phyloP scores from a whole-genome alignment of 169 alveolate genomes.

The Plasmodium gaboni region DNA sequence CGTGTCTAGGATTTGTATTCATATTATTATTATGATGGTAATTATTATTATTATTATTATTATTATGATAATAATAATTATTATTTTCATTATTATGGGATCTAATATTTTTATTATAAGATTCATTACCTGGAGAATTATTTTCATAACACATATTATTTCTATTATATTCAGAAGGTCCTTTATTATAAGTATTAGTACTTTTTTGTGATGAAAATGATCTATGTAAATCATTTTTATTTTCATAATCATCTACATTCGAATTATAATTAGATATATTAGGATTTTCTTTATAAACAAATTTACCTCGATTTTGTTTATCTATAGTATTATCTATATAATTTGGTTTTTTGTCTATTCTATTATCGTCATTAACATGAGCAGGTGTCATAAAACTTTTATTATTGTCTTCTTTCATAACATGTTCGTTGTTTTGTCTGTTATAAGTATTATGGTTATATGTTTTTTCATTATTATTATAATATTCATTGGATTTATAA shows the following conservation, averaged over 20 bases:
- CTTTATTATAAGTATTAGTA: not conserved
- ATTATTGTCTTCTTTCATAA: not conserved
- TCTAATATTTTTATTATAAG: conserved; percentile 14
- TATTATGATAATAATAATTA: not conserved
- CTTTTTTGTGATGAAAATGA: not conserved
- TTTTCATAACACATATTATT: not conserved
- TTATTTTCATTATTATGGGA: not conserved
- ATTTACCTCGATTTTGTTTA: conserved; percentile 1
- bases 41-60: conserved; percentile 1
- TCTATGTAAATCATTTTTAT: not conserved
- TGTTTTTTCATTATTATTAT: no score
- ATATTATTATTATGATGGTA: not conserved
- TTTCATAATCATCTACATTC: not conserved
- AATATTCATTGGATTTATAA: no score
- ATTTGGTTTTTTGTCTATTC: not conserved
- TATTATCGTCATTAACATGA: not conserved
- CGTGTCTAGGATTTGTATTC: not conserved
- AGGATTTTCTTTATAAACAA: not conserved
- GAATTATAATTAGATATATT: not conserved
- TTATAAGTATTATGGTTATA: no score
- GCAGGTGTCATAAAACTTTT: not conserved
- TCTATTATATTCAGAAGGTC: not conserved
- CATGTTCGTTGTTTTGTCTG: not conserved
- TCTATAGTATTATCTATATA: not conserved
- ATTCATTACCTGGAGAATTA: conserved; percentile 5